Evolutionary conservation across 306 rosid species (phyloP).

Genomic region (Cajanus cajan): DNA sequence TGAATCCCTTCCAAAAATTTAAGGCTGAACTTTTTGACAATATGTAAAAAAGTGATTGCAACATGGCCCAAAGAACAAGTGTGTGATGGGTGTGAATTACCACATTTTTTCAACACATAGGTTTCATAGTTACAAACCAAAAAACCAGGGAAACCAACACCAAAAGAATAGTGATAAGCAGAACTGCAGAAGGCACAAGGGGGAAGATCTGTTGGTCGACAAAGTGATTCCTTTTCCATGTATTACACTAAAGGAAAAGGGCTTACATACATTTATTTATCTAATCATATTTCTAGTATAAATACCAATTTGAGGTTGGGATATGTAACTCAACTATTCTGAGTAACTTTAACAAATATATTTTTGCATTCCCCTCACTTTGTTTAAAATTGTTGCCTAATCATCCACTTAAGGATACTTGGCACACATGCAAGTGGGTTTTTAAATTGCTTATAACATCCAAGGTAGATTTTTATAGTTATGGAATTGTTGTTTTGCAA

Average conservation of each 20-base stretch:
- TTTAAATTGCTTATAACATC: too few relatives aligned
- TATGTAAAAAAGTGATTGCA: not conserved
- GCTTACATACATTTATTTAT: not conserved
- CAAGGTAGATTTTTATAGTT: too few relatives aligned
- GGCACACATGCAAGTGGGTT: too few relatives aligned
- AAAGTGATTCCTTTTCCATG: too few relatives aligned
- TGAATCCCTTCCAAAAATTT: slow-evolving; percentile 44
- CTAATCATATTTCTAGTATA: not conserved
- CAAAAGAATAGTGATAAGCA: not conserved
- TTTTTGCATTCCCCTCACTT: not conserved
- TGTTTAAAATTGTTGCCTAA: too few relatives aligned
- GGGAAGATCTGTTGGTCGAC: not conserved
- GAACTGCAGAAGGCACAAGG: not conserved
- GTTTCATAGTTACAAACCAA: not conserved
- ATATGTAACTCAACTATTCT: not conserved
- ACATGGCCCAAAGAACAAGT: not conserved
- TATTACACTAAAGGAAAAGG: too few relatives aligned
- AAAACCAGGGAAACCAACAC: not conserved
- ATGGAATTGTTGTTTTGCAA: too few relatives aligned
- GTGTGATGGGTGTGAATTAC: not conserved
- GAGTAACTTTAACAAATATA: not conserved
- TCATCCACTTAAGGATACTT: too few relatives aligned
- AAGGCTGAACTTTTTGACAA: slow-evolving; percentile 54
- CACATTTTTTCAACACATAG: not conserved
- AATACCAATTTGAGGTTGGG: not conserved